A percentile compares a stretch with the other conserved stretches of the same genome.
Evolutionary conservation across 2,329 filamentous ascomycete species (phyloP).

Genomic region (Cyphellophora attinorum): DNA sequence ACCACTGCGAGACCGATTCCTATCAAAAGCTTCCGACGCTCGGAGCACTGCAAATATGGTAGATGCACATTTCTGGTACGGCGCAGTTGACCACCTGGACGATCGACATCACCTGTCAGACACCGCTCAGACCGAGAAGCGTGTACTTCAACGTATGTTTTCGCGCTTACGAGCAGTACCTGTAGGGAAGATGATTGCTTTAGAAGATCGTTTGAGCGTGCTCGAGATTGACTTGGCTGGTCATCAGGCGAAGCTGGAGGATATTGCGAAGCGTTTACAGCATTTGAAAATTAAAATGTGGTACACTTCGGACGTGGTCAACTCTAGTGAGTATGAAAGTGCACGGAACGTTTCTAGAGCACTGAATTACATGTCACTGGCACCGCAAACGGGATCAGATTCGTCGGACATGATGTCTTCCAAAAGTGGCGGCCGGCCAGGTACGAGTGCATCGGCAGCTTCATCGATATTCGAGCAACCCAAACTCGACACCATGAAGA

Average conservation of each 20-base stretch:
- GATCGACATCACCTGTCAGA: slow-evolving; percentile 48
- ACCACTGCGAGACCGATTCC: background rate
- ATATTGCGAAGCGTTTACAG: slow-evolving; percentile 63
- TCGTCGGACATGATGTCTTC: slow-evolving; percentile 20
- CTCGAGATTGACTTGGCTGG: slow-evolving; percentile 3
- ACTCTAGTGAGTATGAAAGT: slow-evolving; percentile 79
- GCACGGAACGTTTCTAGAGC: slow-evolving; percentile 78
- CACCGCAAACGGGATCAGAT: slow-evolving; percentile 22
- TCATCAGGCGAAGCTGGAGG: slow-evolving; percentile 17
- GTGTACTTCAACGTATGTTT: slow-evolving; percentile 64
- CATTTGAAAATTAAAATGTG: slow-evolving; percentile 93
- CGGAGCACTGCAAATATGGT: background rate
- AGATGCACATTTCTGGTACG: slow-evolving; percentile 57
- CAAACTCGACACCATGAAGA: slow-evolving; percentile 76
- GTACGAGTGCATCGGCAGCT: slow-evolving; percentile 36
- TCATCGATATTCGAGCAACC: slow-evolving; percentile 63
- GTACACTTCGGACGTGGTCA: slow-evolving; percentile 90
- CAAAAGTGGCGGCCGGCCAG: slow-evolving; percentile 28
- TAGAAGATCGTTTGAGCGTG: background rate
- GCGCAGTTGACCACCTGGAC: slow-evolving; percentile 65
- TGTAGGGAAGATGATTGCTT: background rate
- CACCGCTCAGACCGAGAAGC: slow-evolving; percentile 53
- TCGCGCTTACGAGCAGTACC: slow-evolving; percentile 36
- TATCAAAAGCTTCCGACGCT: background rate
- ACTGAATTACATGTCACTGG: slow-evolving; percentile 76